Evolutionary conservation across 2,329 filamentous ascomycete species (phyloP).

Genomic region (Decorospora gaudefroyi): DNA sequence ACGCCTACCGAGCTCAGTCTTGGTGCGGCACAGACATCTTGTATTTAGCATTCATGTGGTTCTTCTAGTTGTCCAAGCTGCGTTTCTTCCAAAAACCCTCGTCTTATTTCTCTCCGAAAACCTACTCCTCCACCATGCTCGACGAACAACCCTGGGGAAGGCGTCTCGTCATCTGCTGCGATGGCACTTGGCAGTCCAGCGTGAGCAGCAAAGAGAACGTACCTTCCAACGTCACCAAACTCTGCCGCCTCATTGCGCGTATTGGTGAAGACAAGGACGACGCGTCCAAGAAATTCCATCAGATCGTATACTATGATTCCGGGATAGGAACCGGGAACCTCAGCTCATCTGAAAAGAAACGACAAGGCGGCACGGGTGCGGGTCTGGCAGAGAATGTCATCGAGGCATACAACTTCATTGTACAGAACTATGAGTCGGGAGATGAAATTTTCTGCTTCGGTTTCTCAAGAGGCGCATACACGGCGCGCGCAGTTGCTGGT

Average conservation of each 20-base stretch:
- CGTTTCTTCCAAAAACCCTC: no score
- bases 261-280: conserved; percentile 34
- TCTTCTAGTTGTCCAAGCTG: no score
- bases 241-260: conserved; percentile 40
- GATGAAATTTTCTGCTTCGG: conserved; percentile 56
- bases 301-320: conserved; percentile 46
- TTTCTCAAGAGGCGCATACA: conserved; percentile 55
- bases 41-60: no score
- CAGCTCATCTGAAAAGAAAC: conserved; percentile 27
- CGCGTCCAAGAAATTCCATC: conserved; percentile 37
- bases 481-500: conserved; percentile 50
- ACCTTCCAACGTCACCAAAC: conserved; percentile 45
- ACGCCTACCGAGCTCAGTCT: no score
- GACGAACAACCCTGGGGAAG: conserved; percentile 37
- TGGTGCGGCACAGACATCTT: no score
- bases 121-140: conserved; percentile 12
- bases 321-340: conserved; percentile 44
- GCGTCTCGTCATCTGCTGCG: conserved; percentile 45
- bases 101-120: background rate
- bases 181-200: conserved; percentile 46
- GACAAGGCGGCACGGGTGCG: conserved; percentile 50
- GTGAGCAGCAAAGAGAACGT: conserved; percentile 39
- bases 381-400: conserved; percentile 56
- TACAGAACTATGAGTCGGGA: conserved; percentile 55
- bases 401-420: conserved; percentile 57